Percentiles rank a stretch among this genome's conserved stretches.
These are phyloP conservation scores for Leptographium flavum DNA, from an alignment of 2,329 filamentous ascomycete genomes.

Conservation along the genomic window DNA sequence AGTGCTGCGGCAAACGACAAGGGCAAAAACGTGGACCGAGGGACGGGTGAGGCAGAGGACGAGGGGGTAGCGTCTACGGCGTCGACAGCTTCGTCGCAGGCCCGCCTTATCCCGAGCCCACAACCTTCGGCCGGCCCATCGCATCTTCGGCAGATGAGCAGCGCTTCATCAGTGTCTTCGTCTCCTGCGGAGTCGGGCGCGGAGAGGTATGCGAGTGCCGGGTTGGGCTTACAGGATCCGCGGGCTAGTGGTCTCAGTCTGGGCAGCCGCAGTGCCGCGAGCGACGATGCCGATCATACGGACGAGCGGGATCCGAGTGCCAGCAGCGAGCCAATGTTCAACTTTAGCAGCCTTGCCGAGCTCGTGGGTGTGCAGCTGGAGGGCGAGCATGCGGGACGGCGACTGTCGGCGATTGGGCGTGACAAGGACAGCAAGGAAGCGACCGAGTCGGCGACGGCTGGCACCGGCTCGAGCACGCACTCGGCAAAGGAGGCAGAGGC, in stretches of 20 bases:
- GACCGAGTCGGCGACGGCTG: not conserved
- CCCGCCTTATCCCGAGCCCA: conserved; percentile 26
- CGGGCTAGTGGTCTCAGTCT: conserved; percentile 41
- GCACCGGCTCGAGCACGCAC: not conserved
- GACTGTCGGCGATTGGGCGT: conserved; percentile 15
- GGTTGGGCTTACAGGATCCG: conserved; percentile 25
- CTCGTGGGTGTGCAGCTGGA: conserved; percentile 59
- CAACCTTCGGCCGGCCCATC: conserved; percentile 47
- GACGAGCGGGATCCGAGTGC: conserved; percentile 31
- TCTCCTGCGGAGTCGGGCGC: conserved; percentile 55
- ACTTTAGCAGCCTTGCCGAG: conserved; percentile 75
- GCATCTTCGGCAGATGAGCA: conserved; percentile 72
- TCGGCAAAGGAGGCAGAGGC: conserved; percentile 21
- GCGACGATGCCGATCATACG: conserved; percentile 31
- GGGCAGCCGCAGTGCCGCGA: conserved; percentile 27
- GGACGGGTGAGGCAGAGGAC: conserved; percentile 12
- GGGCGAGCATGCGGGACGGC: conserved; percentile 25
- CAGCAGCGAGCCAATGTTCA: conserved; percentile 68
- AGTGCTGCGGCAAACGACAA: conserved; percentile 24
- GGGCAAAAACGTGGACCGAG: conserved; percentile 55
- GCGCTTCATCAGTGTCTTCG: conserved; percentile 69
- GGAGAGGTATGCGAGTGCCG: conserved; percentile 31
- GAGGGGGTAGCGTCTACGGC: conserved; percentile 3
- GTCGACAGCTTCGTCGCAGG: conserved; percentile 14
- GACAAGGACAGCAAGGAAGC: conserved; percentile 7